Conservation (phyloP, 768 basidiomycete species). For the Boletus rubropictus region DNA sequence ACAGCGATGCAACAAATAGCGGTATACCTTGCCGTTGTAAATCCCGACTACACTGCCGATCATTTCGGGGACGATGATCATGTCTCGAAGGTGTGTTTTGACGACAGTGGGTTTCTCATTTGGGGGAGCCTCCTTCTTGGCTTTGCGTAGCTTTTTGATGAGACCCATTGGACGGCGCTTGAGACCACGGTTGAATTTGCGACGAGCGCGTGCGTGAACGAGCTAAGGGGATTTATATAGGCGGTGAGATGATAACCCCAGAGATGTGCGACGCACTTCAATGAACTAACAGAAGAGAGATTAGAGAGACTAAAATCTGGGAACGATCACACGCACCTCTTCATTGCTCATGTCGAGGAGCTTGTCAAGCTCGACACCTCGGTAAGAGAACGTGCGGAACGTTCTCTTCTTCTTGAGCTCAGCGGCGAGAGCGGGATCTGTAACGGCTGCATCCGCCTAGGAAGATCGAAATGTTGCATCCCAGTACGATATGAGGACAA, state of each 20-base stretch:
- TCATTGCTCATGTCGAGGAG: conserved; percentile 95
- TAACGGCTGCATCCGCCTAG: conserved; percentile 77
- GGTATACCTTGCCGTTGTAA: conserved; percentile 89
- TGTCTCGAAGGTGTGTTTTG: conserved; percentile 98
- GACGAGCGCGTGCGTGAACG: conserved; percentile 96
- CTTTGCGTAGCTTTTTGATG: conserved; percentile 99
- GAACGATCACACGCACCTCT: conserved; percentile 52
- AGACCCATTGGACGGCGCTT: conserved; percentile 98
- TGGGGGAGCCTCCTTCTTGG: conserved; percentile 98
- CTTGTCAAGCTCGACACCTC: conserved; percentile 97
- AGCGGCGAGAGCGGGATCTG: conserved; percentile 90
- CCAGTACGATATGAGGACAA: background rate
- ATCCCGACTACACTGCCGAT: conserved; percentile 97
- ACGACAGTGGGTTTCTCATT: conserved; percentile 99
- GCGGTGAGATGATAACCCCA: conserved; percentile 6
- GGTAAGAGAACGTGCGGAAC: conserved; percentile 98
- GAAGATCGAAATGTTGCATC: conserved; percentile 5
- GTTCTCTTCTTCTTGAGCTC: conserved; percentile 98
- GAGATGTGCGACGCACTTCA: conserved; percentile 49
- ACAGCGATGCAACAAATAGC: background rate
- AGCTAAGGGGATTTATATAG: conserved; percentile 46
- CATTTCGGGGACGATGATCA: conserved; percentile 99
- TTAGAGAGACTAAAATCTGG: background rate
- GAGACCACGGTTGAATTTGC: conserved; percentile 98
- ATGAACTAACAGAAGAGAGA: conserved; percentile 50